phyloP scores from a whole-genome alignment of 202 grass and related monocot genomes.

The Carex arenaria region DNA sequence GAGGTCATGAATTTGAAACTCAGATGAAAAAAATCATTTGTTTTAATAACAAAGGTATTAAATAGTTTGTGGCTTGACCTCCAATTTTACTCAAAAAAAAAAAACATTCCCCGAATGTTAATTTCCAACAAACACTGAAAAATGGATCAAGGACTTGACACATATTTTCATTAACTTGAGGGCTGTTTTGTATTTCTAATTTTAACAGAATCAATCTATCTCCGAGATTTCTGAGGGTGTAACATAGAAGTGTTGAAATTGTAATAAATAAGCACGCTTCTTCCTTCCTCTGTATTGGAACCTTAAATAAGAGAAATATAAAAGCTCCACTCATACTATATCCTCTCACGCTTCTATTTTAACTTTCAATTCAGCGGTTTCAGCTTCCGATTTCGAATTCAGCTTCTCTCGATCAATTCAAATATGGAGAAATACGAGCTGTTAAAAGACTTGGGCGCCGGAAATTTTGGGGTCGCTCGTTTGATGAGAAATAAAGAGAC shows the following conservation, averaged over 20 bases:
- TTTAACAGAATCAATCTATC: neutral
- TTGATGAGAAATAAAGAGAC: constrained; percentile 85
- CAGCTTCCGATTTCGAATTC: neutral
- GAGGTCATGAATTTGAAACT: too few species aligned
- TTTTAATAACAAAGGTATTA: too few species aligned
- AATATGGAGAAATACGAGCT: constrained; percentile 86
- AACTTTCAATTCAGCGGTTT: neutral
- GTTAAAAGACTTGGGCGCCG: constrained; percentile 75
- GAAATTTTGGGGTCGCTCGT: constrained; percentile 76
- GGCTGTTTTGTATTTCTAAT: neutral
- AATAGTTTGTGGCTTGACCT: too few species aligned
- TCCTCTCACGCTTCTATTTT: neutral
- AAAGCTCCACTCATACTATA: neutral
- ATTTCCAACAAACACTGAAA: neutral
- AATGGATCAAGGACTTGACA: neutral
- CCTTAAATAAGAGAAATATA: neutral
- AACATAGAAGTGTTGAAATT: neutral
- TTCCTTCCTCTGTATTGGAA: neutral
- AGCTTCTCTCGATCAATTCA: neutral
- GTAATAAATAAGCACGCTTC: neutral
- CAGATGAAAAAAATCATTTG: too few species aligned
- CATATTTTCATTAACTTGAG: neutral
- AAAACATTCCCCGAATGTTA: neutral
- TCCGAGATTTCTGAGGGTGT: neutral
- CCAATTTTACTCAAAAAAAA: too few species aligned